These are phyloP conservation scores for Omphalea diandra DNA, from an alignment of 441 rosid genomes.

Conservation along the genomic window DNA sequence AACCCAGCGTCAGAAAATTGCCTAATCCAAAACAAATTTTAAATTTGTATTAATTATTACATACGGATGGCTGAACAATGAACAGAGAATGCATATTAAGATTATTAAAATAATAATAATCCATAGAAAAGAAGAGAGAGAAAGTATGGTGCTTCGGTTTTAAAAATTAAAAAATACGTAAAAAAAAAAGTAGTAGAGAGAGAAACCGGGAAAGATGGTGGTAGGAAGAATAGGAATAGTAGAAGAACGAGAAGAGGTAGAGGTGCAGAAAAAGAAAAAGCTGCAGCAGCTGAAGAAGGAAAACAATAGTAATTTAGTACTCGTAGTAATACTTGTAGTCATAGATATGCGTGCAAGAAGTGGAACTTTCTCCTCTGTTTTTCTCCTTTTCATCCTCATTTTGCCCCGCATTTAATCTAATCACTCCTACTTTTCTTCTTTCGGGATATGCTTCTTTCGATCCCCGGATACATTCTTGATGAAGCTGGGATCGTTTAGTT, in stretches of 20 bases:
- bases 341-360: slow-evolving; percentile 68
- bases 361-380: slow-evolving; percentile 56
- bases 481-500: slow-evolving; percentile 39
- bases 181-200: no score
- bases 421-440: neutral
- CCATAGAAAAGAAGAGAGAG: neutral
- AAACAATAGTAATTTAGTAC: no score
- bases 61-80: slow-evolving; percentile 25
- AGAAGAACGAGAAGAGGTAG: slow-evolving; percentile 18
- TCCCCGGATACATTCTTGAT: slow-evolving; percentile 37
- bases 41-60: slow-evolving; percentile 8
- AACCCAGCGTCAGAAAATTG: no score
- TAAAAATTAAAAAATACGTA: no score
- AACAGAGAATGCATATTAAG: slow-evolving; percentile 16
- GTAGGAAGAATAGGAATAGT: neutral
- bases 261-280: no score
- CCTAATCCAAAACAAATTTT: no score
- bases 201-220: slow-evolving; percentile 17
- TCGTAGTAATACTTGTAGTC: no score
- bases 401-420: slow-evolving; percentile 53
- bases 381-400: slow-evolving; percentile 70
- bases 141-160: no score
- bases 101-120: slow-evolving; percentile 1
- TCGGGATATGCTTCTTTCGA: slow-evolving; percentile 32
- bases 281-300: slow-evolving; percentile 10